Evolutionary conservation across 2,329 filamentous ascomycete species (phyloP).

Genomic region (Neofusicoccum parvum): DNA sequence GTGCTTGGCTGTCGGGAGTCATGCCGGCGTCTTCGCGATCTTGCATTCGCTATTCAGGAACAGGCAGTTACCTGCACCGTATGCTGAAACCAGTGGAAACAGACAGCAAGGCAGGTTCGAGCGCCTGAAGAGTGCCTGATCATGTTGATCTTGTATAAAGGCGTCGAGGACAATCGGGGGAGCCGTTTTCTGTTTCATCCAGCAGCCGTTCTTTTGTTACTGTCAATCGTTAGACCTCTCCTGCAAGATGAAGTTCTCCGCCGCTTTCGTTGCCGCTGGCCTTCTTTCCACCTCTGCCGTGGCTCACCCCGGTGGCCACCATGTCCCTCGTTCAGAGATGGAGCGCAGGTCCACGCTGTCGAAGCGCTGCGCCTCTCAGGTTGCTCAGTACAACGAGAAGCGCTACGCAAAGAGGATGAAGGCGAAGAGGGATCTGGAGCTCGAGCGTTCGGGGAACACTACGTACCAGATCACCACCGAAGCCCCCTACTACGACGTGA

Average conservation of each 20-base stretch:
- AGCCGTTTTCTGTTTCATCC: not conserved
- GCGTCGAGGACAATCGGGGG: not conserved
- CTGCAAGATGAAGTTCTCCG: not conserved
- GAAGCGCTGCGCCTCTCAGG: not conserved
- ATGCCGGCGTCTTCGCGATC: not conserved
- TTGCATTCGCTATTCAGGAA: not conserved
- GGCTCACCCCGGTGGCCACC: not conserved
- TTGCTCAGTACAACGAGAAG: constrained; percentile 8
- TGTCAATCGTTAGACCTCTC: not conserved
- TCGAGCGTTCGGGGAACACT: constrained; percentile 7
- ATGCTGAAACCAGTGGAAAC: not conserved
- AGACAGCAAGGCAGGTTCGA: too few relatives aligned
- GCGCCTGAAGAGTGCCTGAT: not conserved
- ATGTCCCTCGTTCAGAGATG: not conserved
- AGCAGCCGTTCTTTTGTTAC: not conserved
- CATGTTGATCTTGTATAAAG: not conserved
- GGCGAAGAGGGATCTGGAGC: constrained; percentile 12
- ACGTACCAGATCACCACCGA: constrained; percentile 23
- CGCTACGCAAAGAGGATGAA: constrained; percentile 15
- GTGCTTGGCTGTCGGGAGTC: not conserved
- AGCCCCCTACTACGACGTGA: constrained; percentile 21
- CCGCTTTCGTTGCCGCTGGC: not conserved
- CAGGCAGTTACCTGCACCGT: not conserved
- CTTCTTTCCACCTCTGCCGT: not conserved
- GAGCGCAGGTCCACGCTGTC: not conserved